phyloP scores from a whole-genome alignment of 1,284 basidiomycete genomes.

The Erythrobasidium hasegawianum region DNA sequence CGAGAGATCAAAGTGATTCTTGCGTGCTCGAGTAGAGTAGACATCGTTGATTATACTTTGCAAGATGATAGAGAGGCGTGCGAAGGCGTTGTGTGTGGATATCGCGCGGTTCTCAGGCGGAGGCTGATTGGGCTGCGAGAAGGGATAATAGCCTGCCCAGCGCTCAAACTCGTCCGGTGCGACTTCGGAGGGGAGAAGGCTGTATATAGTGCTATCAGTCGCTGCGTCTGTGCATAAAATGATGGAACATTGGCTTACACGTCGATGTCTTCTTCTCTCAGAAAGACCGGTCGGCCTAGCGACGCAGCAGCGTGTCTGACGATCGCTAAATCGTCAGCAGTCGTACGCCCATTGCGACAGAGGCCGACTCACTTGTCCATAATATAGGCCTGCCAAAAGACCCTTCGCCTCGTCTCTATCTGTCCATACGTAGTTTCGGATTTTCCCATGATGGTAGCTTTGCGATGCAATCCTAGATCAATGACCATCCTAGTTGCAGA shows the following conservation, averaged over 20 bases:
- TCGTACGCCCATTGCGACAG: background rate
- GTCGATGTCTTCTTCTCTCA: constrained; percentile 32
- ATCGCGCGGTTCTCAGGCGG: constrained; percentile 31
- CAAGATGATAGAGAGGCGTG: constrained; percentile 23
- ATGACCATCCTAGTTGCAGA: constrained; percentile 33
- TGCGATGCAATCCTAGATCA: constrained; percentile 32
- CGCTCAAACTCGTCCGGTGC: constrained; percentile 34
- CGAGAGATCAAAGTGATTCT: constrained; percentile 31
- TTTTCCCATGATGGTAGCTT: constrained; percentile 15
- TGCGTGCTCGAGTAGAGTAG: constrained; percentile 30
- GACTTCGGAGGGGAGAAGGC: constrained; percentile 22
- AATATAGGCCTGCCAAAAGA: constrained; percentile 34
- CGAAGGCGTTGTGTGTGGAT: constrained; percentile 32
- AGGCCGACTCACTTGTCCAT: constrained; percentile 19
- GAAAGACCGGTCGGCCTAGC: constrained; percentile 24
- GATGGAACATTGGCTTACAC: background rate
- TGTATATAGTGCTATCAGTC: background rate
- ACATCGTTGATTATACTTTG: constrained; percentile 34
- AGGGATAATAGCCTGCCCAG: constrained; percentile 28
- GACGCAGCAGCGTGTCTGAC: constrained; percentile 23
- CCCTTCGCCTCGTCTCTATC: constrained; percentile 24
- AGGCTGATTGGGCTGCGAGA: background rate
- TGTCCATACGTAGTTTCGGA: constrained; percentile 26
- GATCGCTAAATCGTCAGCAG: background rate
- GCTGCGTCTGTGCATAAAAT: background rate